phyloP scores from a whole-genome alignment of 148 eudicot genomes.

The Rhododendron henanense region DNA sequence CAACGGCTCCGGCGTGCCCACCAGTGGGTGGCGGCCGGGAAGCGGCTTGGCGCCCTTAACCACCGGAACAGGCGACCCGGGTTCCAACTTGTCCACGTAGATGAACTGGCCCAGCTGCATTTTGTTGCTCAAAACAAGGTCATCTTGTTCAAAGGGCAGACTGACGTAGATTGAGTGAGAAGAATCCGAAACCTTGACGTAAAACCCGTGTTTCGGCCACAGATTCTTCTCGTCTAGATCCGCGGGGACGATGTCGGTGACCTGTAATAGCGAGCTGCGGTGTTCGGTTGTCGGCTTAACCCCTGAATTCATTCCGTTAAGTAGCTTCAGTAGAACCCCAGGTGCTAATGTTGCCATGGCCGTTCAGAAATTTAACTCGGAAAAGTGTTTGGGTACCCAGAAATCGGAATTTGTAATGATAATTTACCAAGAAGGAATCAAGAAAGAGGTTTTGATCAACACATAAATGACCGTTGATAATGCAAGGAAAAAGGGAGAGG shows the following conservation, averaged over 20 bases:
- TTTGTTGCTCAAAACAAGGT: conserved; percentile 77
- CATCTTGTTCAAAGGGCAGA: conserved; percentile 81
- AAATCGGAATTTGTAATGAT: not conserved
- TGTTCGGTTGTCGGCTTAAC: conserved; percentile 69
- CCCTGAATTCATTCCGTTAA: conserved; percentile 65
- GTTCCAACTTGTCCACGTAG: conserved; percentile 64
- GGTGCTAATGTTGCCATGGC: conserved; percentile 72
- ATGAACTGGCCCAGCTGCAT: conserved; percentile 89
- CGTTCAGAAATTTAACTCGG: not conserved
- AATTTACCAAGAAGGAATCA: not conserved
- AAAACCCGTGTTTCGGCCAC: conserved; percentile 80
- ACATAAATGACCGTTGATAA: not conserved
- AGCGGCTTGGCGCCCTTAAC: conserved; percentile 68
- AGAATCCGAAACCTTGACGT: conserved; percentile 78
- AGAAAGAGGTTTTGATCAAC: not conserved
- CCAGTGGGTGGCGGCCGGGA: conserved; percentile 80
- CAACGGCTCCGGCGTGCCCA: conserved; percentile 84
- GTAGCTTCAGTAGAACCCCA: conserved; percentile 68
- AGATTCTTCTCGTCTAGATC: conserved; percentile 84
- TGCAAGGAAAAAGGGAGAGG: not conserved
- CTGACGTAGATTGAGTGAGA: conserved; percentile 82
- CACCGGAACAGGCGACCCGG: conserved; percentile 83
- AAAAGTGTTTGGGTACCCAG: not conserved
- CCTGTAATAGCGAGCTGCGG: conserved; percentile 71
- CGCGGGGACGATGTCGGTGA: conserved; percentile 85